phyloP scores from a whole-genome alignment of 768 basidiomycete species.

The Lactarius quietus region DNA sequence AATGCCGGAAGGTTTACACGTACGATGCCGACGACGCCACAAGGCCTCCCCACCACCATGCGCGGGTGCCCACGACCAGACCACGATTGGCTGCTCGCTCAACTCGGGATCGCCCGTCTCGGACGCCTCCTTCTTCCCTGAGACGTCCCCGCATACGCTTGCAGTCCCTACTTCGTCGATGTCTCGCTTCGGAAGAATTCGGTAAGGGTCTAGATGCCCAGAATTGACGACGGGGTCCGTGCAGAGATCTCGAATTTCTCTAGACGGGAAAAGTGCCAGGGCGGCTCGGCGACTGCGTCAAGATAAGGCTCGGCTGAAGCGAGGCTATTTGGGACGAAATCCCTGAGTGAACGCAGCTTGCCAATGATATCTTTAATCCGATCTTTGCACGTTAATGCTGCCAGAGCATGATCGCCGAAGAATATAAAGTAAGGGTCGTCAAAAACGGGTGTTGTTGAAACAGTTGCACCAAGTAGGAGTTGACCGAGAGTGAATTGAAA shows the following conservation, averaged over 20 bases:
- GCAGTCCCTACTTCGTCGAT: slow-evolving; percentile 40
- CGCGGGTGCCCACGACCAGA: slow-evolving; percentile 41
- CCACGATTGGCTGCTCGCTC: slow-evolving; percentile 70
- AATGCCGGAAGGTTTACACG: background rate
- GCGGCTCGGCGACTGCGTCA: slow-evolving; percentile 3
- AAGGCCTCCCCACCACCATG: background rate
- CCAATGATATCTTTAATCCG: slow-evolving; percentile 3
- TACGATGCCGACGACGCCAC: background rate
- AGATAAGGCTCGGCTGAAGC: background rate
- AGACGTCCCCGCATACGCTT: slow-evolving; percentile 31
- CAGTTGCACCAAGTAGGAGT: slow-evolving; percentile 57
- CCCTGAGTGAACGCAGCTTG: slow-evolving; percentile 14
- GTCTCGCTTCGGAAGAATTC: slow-evolving; percentile 61
- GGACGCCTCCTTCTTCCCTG: slow-evolving; percentile 57
- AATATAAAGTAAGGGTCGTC: slow-evolving; percentile 13
- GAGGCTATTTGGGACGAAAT: slow-evolving; percentile 15
- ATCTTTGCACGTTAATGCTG: no score
- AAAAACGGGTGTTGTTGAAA: slow-evolving; percentile 49
- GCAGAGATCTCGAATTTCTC: slow-evolving; percentile 24
- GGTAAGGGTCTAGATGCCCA: background rate
- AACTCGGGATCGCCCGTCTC: slow-evolving; percentile 73
- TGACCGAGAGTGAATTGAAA: slow-evolving; percentile 48
- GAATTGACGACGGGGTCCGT: slow-evolving; percentile 7
- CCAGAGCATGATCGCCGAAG: slow-evolving; percentile 12
- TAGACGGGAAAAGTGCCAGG: slow-evolving; percentile 8